phyloP scores from a whole-genome alignment of 2,329 filamentous ascomycete genomes.

The Fusarium anthophilum region DNA sequence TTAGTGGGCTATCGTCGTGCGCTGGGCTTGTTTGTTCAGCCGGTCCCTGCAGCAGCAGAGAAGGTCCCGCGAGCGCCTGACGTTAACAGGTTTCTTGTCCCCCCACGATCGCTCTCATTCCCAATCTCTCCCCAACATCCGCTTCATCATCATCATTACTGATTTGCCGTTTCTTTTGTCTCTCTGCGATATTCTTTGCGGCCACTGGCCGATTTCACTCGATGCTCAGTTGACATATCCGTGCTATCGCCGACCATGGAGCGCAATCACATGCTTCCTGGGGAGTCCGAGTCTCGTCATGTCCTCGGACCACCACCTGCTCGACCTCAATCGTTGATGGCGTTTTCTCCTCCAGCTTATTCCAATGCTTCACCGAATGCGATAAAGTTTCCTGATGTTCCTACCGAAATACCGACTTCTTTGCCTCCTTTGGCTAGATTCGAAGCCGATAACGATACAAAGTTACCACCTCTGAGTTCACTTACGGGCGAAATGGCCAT shows the following conservation, averaged over 20 bases:
- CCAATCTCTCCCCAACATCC: constrained; percentile 30
- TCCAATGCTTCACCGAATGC: constrained; percentile 33
- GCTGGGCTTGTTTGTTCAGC: constrained; percentile 21
- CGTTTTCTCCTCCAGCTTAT: constrained; percentile 40
- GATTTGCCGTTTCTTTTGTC: not conserved
- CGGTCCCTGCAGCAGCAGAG: constrained; percentile 41
- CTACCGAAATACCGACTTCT: constrained; percentile 39
- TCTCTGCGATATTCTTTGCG: not conserved
- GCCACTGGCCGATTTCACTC: constrained; percentile 29
- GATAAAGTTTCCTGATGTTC: constrained; percentile 45
- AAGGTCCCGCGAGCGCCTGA: constrained; percentile 33
- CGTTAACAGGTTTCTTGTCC: constrained; percentile 26
- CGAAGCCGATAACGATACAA: constrained; percentile 43
- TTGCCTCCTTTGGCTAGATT: constrained; percentile 33
- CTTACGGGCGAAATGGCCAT: constrained; percentile 45
- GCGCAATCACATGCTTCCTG: constrained; percentile 58
- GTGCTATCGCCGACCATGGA: constrained; percentile 50
- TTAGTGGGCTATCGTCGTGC: constrained; percentile 25
- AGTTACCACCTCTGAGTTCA: constrained; percentile 50
- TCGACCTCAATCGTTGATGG: constrained; percentile 37
- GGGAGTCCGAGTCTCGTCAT: constrained; percentile 39
- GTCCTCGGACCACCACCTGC: constrained; percentile 42
- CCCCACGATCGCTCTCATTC: constrained; percentile 36
- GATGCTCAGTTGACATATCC: constrained; percentile 43
- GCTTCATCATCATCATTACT: not conserved